phyloP scores from a whole-genome alignment of 768 basidiomycete species.

The Pleurotus salmoneostramineus region DNA sequence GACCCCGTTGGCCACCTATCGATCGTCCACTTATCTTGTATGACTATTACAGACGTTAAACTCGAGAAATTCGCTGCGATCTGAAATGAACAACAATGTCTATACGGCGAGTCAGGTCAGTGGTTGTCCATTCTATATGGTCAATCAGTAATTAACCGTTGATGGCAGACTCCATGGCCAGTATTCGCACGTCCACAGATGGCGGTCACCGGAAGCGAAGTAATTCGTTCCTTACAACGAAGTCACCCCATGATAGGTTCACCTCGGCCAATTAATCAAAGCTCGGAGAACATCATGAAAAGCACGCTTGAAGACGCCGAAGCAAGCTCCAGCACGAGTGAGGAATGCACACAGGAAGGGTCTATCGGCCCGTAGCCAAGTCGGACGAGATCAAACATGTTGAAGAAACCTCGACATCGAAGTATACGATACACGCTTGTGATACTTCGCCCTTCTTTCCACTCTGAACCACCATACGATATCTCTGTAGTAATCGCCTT shows the following conservation, averaged over 20 bases:
- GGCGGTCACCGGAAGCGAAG: neutral
- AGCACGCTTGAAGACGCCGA: neutral
- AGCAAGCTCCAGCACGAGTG: neutral
- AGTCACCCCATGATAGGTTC: neutral
- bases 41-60: constrained; percentile 18
- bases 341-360: neutral
- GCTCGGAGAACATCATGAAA: neutral
- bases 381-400: neutral
- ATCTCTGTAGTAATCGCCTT: too few species aligned
- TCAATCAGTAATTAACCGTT: neutral
- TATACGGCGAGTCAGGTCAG: neutral
- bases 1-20: neutral
- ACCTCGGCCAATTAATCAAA: neutral
- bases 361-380: neutral
- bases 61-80: constrained; percentile 19
- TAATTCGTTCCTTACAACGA: neutral
- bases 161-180: constrained; percentile 1
- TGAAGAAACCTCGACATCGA: too few species aligned
- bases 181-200: neutral
- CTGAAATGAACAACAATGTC: neutral
- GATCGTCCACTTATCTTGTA: neutral
- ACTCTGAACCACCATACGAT: too few species aligned
- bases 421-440: too few species aligned
- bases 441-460: too few species aligned
- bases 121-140: neutral